Percentiles rank a stretch among this genome's conserved stretches.
Evolutionary conservation across 1,284 basidiomycete genomes (phyloP).

Genomic region (Ustilago hordei): DNA sequence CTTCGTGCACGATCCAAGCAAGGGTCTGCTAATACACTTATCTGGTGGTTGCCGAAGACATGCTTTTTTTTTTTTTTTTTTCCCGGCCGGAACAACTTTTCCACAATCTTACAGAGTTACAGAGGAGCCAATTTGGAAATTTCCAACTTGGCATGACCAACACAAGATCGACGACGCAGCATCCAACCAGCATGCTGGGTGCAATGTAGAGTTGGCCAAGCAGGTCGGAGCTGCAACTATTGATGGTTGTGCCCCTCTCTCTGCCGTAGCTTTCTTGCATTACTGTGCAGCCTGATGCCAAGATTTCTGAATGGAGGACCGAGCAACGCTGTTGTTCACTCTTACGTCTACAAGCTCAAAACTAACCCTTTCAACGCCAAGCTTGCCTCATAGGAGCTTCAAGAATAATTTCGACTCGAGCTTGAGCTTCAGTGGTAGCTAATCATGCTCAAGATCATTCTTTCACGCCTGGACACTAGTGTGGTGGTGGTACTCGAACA

Average conservation of each 20-base stretch:
- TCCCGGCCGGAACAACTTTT: constrained; percentile 12
- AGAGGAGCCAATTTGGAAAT: neutral
- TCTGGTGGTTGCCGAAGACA: constrained; percentile 19
- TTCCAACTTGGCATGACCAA: constrained; percentile 1
- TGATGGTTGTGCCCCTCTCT: neutral
- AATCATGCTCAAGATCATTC: neutral
- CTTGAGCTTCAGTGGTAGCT: neutral
- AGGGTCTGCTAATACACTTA: constrained; percentile 11
- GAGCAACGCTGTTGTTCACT: constrained; percentile 1
- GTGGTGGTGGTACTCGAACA: neutral
- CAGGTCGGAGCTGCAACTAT: constrained; percentile 22
- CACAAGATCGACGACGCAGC: constrained; percentile 17
- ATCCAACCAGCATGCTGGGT: neutral
- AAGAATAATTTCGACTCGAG: neutral
- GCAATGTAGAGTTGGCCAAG: constrained; percentile 33
- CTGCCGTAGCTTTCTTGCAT: neutral
- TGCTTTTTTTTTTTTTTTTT: neutral
- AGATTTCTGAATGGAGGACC: neutral
- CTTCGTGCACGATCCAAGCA: neutral
- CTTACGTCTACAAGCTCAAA: constrained; percentile 1
- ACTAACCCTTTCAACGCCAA: neutral
- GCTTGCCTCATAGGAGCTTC: neutral
- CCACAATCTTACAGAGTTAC: constrained; percentile 15
- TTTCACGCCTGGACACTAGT: neutral
- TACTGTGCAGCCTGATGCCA: neutral